phyloP scores from a whole-genome alignment of 2,329 filamentous ascomycete genomes.

The Phyllosticta capitalensis region DNA sequence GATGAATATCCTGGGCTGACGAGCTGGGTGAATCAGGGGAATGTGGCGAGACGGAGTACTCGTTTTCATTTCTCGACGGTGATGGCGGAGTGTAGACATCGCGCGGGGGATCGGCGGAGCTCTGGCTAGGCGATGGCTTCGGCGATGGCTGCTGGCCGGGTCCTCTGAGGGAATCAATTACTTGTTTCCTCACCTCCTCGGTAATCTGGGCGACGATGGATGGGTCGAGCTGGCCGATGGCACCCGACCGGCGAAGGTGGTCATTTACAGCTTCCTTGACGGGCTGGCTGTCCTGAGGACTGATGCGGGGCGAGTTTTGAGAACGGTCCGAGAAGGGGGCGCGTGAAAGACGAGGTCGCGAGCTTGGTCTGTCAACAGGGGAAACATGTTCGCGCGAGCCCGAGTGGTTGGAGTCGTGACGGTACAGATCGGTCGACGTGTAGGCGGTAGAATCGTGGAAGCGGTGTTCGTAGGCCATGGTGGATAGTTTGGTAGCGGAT shows the following conservation, averaged over 20 bases:
- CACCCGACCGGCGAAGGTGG: conserved; percentile 44
- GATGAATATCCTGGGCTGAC: not conserved
- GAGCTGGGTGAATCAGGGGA: conserved; percentile 3
- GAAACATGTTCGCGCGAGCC: conserved; percentile 10
- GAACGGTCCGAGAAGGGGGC: conserved; percentile 24
- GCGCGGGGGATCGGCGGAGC: conserved; percentile 38
- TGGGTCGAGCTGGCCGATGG: conserved; percentile 45
- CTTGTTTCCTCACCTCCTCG: conserved; percentile 43
- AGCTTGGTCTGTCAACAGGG: not conserved
- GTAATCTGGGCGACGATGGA: conserved; percentile 54
- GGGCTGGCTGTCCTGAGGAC: conserved; percentile 29
- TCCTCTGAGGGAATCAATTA: conserved; percentile 39
- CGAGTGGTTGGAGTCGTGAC: conserved; percentile 17
- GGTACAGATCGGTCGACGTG: conserved; percentile 13
- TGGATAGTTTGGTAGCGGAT: not conserved
- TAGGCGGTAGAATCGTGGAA: conserved; percentile 17
- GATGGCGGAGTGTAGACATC: conserved; percentile 48
- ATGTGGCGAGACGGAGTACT: conserved; percentile 28
- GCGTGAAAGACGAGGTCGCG: conserved; percentile 19
- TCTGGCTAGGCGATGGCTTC: conserved; percentile 16
- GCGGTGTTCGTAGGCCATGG: conserved; percentile 37
- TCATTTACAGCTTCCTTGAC: conserved; percentile 49
- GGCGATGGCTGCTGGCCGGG: conserved; percentile 23
- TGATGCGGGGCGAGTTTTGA: conserved; percentile 14
- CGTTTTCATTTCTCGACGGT: conserved; percentile 29